These are phyloP conservation scores for Holtermanniella nyarrowii DNA, from an alignment of 768 basidiomycete genomes.

Conservation along the genomic window DNA sequence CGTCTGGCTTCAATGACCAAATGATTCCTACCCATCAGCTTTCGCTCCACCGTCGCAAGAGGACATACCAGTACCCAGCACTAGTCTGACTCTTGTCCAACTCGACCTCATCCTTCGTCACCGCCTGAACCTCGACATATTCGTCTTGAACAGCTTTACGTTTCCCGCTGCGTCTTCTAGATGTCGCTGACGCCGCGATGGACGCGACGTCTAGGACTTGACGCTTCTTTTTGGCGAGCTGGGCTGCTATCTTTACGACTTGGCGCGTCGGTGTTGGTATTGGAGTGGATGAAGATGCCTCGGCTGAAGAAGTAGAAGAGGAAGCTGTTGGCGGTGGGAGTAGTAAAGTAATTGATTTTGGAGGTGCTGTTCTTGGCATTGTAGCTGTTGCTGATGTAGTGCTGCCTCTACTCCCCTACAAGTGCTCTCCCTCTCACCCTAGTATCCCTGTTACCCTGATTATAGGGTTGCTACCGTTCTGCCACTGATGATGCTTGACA, in stretches of 20 bases:
- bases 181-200: neutral
- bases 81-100: conserved; percentile 18
- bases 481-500: too few relatives aligned
- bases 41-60: neutral
- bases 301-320: too few relatives aligned
- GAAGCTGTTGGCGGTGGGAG: neutral
- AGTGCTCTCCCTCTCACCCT: neutral
- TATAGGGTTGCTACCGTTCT: too few relatives aligned
- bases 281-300: neutral
- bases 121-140: neutral
- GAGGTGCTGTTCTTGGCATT: neutral
- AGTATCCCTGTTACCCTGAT: too few relatives aligned
- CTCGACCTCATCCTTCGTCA: conserved; percentile 9
- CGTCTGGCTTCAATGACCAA: conserved; percentile 36
- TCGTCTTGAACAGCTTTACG: too few relatives aligned
- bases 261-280: neutral
- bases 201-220: neutral
- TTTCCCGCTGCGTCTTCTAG: neutral
- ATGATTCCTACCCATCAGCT: conserved; percentile 27
- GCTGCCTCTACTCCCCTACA: neutral
- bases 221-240: neutral
- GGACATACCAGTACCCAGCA: conserved; percentile 33
- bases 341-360: neutral
- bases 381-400: neutral
- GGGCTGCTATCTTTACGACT: neutral